Percentiles rank a stretch among this genome's conserved stretches.
These are phyloP conservation scores for Odonthalia washingtoniensis DNA, from an alignment of 31 red algal genomes.

Conservation along the genomic window DNA sequence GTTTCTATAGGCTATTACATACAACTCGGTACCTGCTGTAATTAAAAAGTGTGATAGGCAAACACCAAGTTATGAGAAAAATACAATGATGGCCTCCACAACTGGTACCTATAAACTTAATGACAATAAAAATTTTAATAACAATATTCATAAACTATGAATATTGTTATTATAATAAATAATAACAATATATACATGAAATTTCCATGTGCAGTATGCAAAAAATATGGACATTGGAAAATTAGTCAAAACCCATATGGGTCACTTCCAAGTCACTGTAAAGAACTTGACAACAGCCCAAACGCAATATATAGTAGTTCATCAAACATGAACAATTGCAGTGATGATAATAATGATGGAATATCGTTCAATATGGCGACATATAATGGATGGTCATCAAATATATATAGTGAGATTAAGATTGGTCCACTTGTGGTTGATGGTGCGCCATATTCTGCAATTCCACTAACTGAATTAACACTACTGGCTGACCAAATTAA, in stretches of 20 bases:
- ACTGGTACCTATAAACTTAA: neutral
- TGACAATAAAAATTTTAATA: neutral
- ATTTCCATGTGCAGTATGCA: neutral
- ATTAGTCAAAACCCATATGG: neutral
- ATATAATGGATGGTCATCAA: neutral
- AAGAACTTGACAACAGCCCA: neutral
- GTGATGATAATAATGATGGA: neutral
- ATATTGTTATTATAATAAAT: neutral
- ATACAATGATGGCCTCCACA: neutral
- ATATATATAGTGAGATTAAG: neutral
- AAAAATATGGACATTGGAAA: neutral
- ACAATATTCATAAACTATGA: neutral
- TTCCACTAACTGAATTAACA: constrained; percentile 8
- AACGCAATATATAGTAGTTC: too few relatives aligned
- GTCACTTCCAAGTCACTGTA: neutral
- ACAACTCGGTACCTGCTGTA: neutral
- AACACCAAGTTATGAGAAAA: neutral
- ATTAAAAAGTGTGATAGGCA: neutral
- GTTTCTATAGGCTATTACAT: neutral
- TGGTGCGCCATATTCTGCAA: constrained; percentile 16
- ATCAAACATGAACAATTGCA: neutral
- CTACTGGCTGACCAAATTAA: neutral
- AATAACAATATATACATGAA: neutral
- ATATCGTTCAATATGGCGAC: neutral
- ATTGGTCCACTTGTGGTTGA: constrained; percentile 11